Conservation (phyloP, 805 yeast species). For the Saccharomyces kudriavzevii region DNA sequence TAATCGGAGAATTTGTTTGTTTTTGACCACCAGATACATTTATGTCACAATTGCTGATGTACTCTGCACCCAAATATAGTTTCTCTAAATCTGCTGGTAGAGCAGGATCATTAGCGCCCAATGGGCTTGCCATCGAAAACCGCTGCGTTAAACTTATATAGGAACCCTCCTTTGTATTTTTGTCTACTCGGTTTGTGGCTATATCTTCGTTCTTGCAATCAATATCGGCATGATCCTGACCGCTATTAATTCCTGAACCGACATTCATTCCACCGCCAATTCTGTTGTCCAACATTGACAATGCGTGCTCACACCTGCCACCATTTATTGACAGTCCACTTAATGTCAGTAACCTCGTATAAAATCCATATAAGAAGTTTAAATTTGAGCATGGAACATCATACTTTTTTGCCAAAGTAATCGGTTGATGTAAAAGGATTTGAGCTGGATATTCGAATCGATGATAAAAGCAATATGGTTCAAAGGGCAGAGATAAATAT, state of each 20-base stretch:
- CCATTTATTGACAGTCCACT: constrained; percentile 26
- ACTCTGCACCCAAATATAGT: constrained; percentile 8
- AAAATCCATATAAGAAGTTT: constrained; percentile 26
- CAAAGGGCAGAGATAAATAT: constrained; percentile 28
- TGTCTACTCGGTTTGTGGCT: background rate
- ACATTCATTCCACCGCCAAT: background rate
- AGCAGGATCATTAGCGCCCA: background rate
- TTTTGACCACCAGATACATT: background rate
- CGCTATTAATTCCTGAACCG: constrained; percentile 1
- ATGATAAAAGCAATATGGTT: constrained; percentile 31
- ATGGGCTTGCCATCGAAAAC: background rate
- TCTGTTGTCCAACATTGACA: background rate
- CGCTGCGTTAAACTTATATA: background rate
- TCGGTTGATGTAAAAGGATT: constrained; percentile 24
- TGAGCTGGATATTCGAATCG: constrained; percentile 29
- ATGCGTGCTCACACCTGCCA: constrained; percentile 13
- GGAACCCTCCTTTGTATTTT: background rate
- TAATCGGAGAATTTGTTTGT: background rate
- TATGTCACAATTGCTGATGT: background rate
- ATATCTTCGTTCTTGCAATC: background rate
- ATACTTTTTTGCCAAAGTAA: constrained; percentile 19
- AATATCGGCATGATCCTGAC: background rate
- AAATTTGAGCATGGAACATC: constrained; percentile 18
- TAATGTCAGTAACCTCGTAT: constrained; percentile 21
- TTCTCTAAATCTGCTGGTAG: constrained; percentile 5